Evolutionary conservation across 73 alveolate species (phyloP), one percentile per base, ranked within the genome.

Genomic region (Stentor roeselii): DNA sequence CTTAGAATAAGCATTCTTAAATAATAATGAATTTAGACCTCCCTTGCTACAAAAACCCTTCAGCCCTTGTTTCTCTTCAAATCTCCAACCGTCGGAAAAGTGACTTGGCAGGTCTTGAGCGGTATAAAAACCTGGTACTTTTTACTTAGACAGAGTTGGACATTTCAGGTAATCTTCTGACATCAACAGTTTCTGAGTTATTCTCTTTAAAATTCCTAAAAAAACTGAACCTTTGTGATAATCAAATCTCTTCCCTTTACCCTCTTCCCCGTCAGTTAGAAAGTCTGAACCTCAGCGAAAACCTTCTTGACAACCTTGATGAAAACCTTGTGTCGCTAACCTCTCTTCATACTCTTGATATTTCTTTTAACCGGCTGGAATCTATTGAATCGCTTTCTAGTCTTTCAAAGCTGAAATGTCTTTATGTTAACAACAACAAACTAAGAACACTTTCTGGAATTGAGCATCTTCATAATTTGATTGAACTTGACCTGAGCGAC

Each of bases 301-400:
- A 67, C 80, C 37, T 30, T 27, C 37, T 67, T 27, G 41, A 0
- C 11, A n/a, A 21, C 37, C 0, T 67, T 1, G 27, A 67, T 21
- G 27, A 36, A 21, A 11, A 15, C 11, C 11, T 67, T 34, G 42
- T 30, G 34, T 30, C 21, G 21, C 80, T 67, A 27, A 67, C 41
- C 80, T 21, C 27, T 30, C 80, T 67, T 40, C 80, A 67, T 34
- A 67, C 80, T 40, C 37, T 67, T 14, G 80, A 67, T 67, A 67
- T 67, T 21, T 21, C 41, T 32, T 21, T 27, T 34, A 67, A 67
- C 80, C 11, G 14, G 11, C 37, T 67, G 34, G 41, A 14, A 0
- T 67, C 80, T 30, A 21, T 67, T 34, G 42, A 32, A 21, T n/a
- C 50, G 27, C 80, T 67, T 40, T 67, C 50, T 11, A 67, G 37